Percentiles rank a stretch among this genome's conserved stretches.
phyloP scores from a whole-genome alignment of 768 basidiomycete species.

The Lactifluus subvellereus region DNA sequence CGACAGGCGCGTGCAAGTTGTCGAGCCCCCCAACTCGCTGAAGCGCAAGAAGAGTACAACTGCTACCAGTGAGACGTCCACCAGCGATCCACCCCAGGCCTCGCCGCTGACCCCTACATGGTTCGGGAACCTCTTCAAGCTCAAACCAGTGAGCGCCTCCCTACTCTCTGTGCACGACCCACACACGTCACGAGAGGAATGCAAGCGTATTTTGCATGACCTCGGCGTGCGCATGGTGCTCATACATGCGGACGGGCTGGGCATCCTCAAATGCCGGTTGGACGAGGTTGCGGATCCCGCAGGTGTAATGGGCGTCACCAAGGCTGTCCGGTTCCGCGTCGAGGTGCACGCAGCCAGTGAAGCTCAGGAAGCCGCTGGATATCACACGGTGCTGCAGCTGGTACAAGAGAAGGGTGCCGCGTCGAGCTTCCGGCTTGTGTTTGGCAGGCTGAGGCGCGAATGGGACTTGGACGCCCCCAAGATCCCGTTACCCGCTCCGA shows the following conservation, averaged over 20 bases:
- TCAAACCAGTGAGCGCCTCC: conserved; percentile 58
- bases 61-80: conserved; percentile 15
- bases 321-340: conserved; percentile 76
- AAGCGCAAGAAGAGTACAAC: conserved; percentile 34
- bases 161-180: conserved; percentile 56
- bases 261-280: conserved; percentile 70
- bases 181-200: conserved; percentile 65
- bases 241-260: conserved; percentile 55
- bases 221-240: conserved; percentile 66
- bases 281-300: conserved; percentile 58
- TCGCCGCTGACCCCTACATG: conserved; percentile 51
- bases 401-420: conserved; percentile 84
- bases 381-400: conserved; percentile 55
- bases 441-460: conserved; percentile 53
- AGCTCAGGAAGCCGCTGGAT: conserved; percentile 42
- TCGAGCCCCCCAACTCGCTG: conserved; percentile 38
- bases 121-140: conserved; percentile 86
- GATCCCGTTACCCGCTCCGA: conserved; percentile 25
- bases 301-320: conserved; percentile 49
- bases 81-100: conserved; percentile 37
- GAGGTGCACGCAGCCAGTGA: conserved; percentile 50
- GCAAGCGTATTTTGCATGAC: conserved; percentile 62
- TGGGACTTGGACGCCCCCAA: conserved; percentile 59
- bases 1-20: conserved; percentile 44
- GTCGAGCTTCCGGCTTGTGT: conserved; percentile 74